These are phyloP conservation scores for Quercus phellos DNA, from an alignment of 331 rosid species.

Conservation along the genomic window DNA sequence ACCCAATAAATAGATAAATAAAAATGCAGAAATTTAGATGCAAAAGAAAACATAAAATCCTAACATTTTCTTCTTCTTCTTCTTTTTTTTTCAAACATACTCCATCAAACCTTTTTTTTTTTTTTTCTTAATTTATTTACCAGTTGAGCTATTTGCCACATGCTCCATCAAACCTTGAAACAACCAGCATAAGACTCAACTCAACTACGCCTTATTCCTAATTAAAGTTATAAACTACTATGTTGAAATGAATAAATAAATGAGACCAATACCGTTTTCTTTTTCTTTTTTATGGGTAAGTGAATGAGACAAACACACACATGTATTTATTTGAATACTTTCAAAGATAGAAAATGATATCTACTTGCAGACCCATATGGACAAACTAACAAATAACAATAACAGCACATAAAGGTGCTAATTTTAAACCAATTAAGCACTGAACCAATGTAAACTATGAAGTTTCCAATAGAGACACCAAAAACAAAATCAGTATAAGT, in stretches of 20 bases:
- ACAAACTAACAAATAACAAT: background rate
- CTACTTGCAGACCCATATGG: background rate
- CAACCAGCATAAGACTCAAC: too few species aligned
- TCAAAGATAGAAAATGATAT: background rate
- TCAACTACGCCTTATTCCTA: too few species aligned
- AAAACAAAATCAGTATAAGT: background rate
- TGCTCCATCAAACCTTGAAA: too few species aligned
- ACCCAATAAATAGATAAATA: background rate
- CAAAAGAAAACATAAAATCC: background rate
- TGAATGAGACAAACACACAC: background rate
- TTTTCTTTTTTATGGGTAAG: too few species aligned
- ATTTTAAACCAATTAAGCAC: background rate
- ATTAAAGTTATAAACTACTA: too few species aligned
- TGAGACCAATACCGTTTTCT: background rate
- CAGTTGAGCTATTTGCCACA: too few species aligned
- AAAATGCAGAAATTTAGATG: background rate
- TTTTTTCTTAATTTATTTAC: too few species aligned
- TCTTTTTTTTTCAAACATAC: background rate
- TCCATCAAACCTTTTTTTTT: background rate
- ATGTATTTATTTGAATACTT: background rate
- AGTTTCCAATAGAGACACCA: background rate
- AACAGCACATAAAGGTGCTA: background rate
- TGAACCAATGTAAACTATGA: background rate
- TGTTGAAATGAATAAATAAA: background rate
- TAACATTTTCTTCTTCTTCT: background rate